phyloP scores from a whole-genome alignment of 305 asterid genomes.

The Solanum hybrid region DNA sequence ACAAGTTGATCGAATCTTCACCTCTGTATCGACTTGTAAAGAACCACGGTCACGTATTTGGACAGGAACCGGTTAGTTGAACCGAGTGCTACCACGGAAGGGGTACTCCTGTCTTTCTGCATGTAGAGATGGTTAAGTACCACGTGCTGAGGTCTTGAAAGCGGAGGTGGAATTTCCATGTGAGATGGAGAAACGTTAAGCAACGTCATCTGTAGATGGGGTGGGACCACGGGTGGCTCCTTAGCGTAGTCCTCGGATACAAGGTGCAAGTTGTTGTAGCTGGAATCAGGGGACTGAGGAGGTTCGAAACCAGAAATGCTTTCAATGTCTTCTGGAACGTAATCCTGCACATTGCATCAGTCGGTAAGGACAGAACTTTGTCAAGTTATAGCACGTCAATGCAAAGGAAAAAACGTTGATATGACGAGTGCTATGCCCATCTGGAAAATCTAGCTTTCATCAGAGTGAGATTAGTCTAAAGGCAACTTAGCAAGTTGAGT shows the following conservation, averaged over 20 bases:
- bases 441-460: neutral
- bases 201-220: slow-evolving; percentile 68
- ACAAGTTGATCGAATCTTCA: slow-evolving; percentile 3
- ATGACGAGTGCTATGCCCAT: neutral
- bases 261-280: slow-evolving; percentile 64
- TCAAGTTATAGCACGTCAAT: neutral
- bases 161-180: slow-evolving; percentile 81
- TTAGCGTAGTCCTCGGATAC: slow-evolving; percentile 74
- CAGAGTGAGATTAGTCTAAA: neutral
- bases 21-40: slow-evolving; percentile 97
- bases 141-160: slow-evolving; percentile 86
- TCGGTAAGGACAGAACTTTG: neutral
- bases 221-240: slow-evolving; percentile 94
- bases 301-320: slow-evolving; percentile 94
- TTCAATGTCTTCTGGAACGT: slow-evolving; percentile 77
- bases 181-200: slow-evolving; percentile 72
- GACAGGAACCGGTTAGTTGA: slow-evolving; percentile 77
- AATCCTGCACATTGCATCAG: slow-evolving; percentile 47
- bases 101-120: slow-evolving; percentile 82
- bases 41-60: slow-evolving; percentile 91
- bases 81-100: slow-evolving; percentile 89
- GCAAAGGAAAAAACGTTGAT: neutral
- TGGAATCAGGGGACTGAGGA: slow-evolving; percentile 90
- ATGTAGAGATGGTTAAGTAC: slow-evolving; percentile 95
- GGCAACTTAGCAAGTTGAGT: neutral